These are phyloP conservation scores for Thuja plicata DNA, from an alignment of 83 land plant species.

Conservation along the genomic window DNA sequence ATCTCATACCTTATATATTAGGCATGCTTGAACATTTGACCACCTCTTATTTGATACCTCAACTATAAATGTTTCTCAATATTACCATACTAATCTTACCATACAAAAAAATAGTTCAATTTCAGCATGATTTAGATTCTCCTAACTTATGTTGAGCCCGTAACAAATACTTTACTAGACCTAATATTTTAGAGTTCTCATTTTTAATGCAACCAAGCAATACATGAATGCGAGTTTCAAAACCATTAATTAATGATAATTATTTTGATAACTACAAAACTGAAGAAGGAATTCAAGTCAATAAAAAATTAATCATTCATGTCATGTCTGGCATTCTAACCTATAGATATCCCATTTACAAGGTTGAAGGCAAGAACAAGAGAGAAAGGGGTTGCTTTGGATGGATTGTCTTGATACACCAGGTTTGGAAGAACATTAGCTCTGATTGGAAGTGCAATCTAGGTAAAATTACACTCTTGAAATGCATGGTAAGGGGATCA, in stretches of 20 bases:
- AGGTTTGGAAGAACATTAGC: conserved; percentile 27
- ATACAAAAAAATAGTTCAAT: too few species aligned
- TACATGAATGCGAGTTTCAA: background rate
- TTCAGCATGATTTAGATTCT: too few species aligned
- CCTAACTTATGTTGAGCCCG: too few species aligned
- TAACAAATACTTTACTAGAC: too few species aligned
- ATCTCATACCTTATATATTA: too few species aligned
- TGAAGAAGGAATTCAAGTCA: background rate
- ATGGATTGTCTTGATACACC: conserved; percentile 25
- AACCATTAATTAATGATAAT: background rate
- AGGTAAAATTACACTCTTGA: conserved; percentile 27
- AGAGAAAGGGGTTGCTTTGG: conserved; percentile 8
- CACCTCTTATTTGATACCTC: too few species aligned
- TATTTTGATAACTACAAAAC: background rate
- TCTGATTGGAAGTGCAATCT: conserved; percentile 26
- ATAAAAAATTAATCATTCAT: too few species aligned
- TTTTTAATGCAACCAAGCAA: background rate
- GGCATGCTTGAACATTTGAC: too few species aligned
- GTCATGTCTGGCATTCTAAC: too few species aligned
- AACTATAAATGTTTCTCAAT: too few species aligned
- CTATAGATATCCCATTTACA: too few species aligned
- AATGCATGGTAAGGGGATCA: conserved; percentile 23
- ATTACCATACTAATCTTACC: too few species aligned
- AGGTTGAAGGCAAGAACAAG: background rate
- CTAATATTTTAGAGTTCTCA: background rate